These are phyloP conservation scores for Annulohypoxylon bovei DNA, from an alignment of 495 filamentous ascomycete genomes.

Conservation along the genomic window DNA sequence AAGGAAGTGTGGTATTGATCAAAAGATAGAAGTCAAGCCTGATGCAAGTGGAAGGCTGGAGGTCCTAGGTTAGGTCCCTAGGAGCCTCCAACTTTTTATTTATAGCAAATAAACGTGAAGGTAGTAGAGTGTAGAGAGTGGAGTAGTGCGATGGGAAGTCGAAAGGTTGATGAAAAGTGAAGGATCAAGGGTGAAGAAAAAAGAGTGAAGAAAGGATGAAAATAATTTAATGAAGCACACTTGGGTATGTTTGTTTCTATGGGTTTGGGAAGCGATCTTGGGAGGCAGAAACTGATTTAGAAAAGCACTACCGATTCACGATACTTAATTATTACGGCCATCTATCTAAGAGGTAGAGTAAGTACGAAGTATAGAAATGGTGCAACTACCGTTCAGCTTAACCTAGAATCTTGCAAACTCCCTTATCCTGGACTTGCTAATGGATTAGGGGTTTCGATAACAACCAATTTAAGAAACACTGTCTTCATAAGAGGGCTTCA, in stretches of 20 bases:
- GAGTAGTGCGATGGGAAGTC: background rate
- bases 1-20: background rate
- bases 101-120: background rate
- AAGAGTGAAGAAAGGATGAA: too few relatives aligned
- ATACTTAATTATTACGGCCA: background rate
- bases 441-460: too few relatives aligned
- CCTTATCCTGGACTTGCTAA: too few relatives aligned
- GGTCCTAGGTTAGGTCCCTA: background rate
- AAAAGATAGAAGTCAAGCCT: background rate
- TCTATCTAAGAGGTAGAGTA: too few relatives aligned
- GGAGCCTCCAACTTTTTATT: background rate
- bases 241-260: too few relatives aligned
- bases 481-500: too few relatives aligned
- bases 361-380: too few relatives aligned
- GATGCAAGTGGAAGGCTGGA: background rate
- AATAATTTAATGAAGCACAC: too few relatives aligned
- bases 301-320: background rate
- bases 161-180: background rate
- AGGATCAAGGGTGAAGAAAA: too few relatives aligned
- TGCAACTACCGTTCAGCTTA: too few relatives aligned
- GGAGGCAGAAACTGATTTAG: background rate
- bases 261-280: background rate
- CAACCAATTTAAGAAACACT: too few relatives aligned
- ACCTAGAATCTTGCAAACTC: too few relatives aligned
- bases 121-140: background rate